These are phyloP conservation scores for Emergomyces pasteurianus DNA, from an alignment of 2,329 filamentous ascomycete genomes.

Conservation along the genomic window DNA sequence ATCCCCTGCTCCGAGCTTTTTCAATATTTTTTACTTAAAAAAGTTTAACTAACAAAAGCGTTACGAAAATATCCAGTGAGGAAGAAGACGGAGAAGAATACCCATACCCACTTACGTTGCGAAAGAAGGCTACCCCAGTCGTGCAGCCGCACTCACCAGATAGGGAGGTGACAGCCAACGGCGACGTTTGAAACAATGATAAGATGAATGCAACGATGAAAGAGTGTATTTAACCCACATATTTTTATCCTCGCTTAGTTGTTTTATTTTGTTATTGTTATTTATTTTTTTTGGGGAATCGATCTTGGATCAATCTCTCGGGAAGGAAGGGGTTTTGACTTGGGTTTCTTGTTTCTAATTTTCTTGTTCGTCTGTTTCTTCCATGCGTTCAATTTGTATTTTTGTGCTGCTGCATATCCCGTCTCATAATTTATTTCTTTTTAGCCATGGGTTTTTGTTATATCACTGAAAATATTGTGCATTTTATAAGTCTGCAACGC, in stretches of 20 bases:
- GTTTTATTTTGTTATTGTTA: not conserved
- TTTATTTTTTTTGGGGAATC: not conserved
- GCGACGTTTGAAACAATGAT: not conserved
- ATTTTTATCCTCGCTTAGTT: not conserved
- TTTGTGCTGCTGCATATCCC: not conserved
- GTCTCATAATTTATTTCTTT: not conserved
- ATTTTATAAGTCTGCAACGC: not conserved
- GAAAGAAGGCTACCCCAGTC: slow-evolving; percentile 28
- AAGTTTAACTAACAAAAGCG: slow-evolving; percentile 19
- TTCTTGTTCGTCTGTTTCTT: not conserved
- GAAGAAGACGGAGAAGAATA: slow-evolving; percentile 83
- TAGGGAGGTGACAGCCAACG: slow-evolving; percentile 2
- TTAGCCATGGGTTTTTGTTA: not conserved
- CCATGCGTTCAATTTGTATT: not conserved
- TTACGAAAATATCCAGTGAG: slow-evolving; percentile 51
- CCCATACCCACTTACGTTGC: slow-evolving; percentile 56
- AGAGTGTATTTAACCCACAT: not conserved
- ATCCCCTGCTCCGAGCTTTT: not conserved
- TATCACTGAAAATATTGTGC: not conserved
- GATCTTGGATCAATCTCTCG: not conserved
- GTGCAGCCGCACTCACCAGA: slow-evolving; percentile 25
- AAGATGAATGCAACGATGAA: not conserved
- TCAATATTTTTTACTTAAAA: not conserved
- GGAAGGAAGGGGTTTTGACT: too few species aligned
- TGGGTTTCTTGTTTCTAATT: not conserved